These are phyloP conservation scores for Linnemannia elongata DNA, from an alignment of 192 early-diverging fungal genomes.

Conservation along the genomic window DNA sequence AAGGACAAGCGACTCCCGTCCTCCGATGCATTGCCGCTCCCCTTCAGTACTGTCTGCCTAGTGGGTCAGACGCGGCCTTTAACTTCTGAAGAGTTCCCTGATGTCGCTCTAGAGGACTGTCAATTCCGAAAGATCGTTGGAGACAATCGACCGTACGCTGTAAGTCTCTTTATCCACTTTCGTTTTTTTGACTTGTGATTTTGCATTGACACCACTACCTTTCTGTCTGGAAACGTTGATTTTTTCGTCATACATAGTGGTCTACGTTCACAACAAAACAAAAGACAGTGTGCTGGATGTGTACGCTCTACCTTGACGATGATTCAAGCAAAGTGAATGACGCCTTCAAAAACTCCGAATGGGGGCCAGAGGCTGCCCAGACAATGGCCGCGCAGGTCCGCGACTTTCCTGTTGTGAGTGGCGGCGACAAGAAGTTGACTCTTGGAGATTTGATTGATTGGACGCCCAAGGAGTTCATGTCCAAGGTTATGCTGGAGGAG, in stretches of 20 bases:
- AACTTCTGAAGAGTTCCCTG: background rate
- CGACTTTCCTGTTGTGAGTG: constrained; percentile 23
- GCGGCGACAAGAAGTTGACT: background rate
- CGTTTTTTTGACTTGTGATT: background rate
- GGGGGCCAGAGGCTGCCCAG: constrained; percentile 5
- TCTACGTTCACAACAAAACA: background rate
- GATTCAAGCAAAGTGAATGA: background rate
- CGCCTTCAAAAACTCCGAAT: background rate
- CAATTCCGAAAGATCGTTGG: background rate
- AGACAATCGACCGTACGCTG: background rate
- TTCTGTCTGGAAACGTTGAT: background rate
- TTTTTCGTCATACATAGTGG: constrained; percentile 10
- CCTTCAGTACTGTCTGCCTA: constrained; percentile 15
- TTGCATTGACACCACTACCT: too few species aligned
- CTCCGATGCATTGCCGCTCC: background rate
- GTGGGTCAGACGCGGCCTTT: constrained; percentile 9
- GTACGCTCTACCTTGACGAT: background rate
- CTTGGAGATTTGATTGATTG: constrained; percentile 24
- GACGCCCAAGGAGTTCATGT: constrained; percentile 13
- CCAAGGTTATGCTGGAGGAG: constrained; percentile 35
- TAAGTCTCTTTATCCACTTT: background rate
- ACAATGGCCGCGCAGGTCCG: constrained; percentile 20
- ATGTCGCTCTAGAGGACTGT: background rate
- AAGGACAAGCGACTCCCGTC: background rate
- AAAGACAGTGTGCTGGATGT: constrained; percentile 8